Evolutionary conservation across 441 rosid genomes (phyloP), one percentile per base, ranked within the genome.

Genomic region (Hura crepitans): DNA sequence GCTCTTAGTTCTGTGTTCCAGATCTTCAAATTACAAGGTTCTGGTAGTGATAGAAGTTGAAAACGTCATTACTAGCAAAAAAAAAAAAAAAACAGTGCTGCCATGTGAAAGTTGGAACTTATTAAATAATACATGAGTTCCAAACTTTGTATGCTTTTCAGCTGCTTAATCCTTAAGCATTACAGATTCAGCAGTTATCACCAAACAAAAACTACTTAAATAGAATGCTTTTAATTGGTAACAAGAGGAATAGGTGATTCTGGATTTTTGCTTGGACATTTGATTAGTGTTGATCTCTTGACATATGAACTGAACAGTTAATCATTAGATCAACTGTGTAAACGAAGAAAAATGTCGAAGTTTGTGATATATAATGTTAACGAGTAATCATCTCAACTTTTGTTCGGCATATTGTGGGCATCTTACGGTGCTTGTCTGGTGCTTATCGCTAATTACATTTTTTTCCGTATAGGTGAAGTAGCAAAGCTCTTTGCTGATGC

Each of bases 401-500:
- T 46, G 27, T 45, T 53, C 27, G 18, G 37, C 66, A 33, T 12
- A 33, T 15, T 23, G 20, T 39, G 10, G 59, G 46, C 51, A 27
- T 25, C 49, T 12, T 30, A 6, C 28, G 45, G 27, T 15, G 45
- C 56, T 65, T 42, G 13, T 71, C 42, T 51, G 43, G 23, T 55
- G 3, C 62, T 42, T 58, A 20, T 17, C 66, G 35, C 43, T 63
- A 25, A 62, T 79, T 57, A 33, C 39, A 27, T 23, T 4, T 47
- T 45, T 62, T 47, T 59, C 8, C 37, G 55, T 58, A 39, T 54
- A 90, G 96, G 98, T 47, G 98, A 93, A 79, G 98, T 89, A 54
- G 97, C 87, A 14, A 91, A 91, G 72, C 94, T 91, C 70, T 93
- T 93, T 72, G 85, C 96, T 12, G 98, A 93, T 84, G 87, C 94